Base-by-base conservation (phyloP, 306 rosid species). In the Heteromeles arbutifolia region DNA sequence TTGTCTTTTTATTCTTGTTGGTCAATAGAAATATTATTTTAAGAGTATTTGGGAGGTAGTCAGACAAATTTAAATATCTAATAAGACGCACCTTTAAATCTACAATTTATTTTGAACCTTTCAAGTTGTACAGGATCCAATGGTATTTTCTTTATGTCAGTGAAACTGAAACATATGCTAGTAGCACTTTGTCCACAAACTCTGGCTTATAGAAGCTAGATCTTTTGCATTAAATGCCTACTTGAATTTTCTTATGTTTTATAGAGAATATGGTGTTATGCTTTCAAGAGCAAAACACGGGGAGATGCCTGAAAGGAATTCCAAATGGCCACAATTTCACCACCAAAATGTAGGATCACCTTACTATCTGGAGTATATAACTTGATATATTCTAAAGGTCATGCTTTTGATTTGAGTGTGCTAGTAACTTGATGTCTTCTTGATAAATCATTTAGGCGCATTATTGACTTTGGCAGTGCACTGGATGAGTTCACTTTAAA, bases 391-490 rank as follows among this genome's bases (percentile, higher is more conserved):
- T 13, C 5, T 5, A 25, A 17, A 28, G 18, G 37, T 29, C 1
- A 17, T 63, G 67, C 67, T 63, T 63, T 59, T 25, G 31, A 25
- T 59, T 59, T 12, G 67, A 63, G 31, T 63, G 41, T 63, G 11
- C 22, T 26, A 7, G n/a, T 14, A 29, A 63, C 32, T 6, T 63
- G 65, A 37, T 73, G 34, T 41, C 53, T 65, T 66, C 59, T 67
- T 54, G 43, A 12, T 4, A 58, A 53, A 77, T 56, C 62, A 28
- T 71, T 34, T 69, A 85, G 88, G 88, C 86, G 84, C 71, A 79
- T 85, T 34, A 95, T 95, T 48, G 98, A 95, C 89, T 92, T 95
- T 29, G 98, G 98, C 82, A 92, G 98, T 86, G 95, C 93, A 76
- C 69, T 92, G 79, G 98, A 95, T 52, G 96, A 85, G 74, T 95